A percentile compares a stretch with the other conserved stretches of the same genome.
phyloP scores from a whole-genome alignment of 2,329 filamentous ascomycete species.

The Fusarium acutatum region DNA sequence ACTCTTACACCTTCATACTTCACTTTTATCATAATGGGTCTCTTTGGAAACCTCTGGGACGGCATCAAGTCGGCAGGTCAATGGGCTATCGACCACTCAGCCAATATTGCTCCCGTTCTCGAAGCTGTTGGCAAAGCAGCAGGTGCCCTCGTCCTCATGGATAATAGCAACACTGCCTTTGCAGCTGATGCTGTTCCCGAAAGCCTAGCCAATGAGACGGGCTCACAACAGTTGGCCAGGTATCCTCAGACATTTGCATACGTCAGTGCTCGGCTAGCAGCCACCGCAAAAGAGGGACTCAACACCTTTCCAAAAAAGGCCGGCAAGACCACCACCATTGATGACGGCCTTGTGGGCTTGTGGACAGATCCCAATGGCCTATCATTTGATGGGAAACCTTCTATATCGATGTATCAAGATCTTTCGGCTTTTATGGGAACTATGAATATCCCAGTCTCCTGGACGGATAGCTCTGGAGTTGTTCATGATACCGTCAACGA shows the following conservation, averaged over 20 bases:
- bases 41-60: not conserved
- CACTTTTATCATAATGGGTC: not conserved
- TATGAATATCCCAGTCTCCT: not conserved
- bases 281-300: not conserved
- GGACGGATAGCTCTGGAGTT: not conserved
- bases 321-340: not conserved
- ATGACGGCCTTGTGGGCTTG: not conserved
- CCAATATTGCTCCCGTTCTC: not conserved
- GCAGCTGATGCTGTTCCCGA: not conserved
- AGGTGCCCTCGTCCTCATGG: accelerated
- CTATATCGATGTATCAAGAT: not conserved
- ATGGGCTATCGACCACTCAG: not conserved
- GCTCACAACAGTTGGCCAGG: not conserved
- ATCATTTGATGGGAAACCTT: not conserved
- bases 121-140: not conserved
- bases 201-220: not conserved
- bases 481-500: not conserved
- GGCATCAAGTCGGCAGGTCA: not conserved
- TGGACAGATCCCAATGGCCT: not conserved
- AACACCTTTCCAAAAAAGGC: accelerated
- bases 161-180: accelerated
- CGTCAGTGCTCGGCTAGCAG: not conserved
- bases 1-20: not conserved
- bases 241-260: not conserved
- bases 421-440: not conserved